Base-by-base conservation (phyloP, 2,329 filamentous ascomycete species). In the Pestalotiopsis sp. region DNA sequence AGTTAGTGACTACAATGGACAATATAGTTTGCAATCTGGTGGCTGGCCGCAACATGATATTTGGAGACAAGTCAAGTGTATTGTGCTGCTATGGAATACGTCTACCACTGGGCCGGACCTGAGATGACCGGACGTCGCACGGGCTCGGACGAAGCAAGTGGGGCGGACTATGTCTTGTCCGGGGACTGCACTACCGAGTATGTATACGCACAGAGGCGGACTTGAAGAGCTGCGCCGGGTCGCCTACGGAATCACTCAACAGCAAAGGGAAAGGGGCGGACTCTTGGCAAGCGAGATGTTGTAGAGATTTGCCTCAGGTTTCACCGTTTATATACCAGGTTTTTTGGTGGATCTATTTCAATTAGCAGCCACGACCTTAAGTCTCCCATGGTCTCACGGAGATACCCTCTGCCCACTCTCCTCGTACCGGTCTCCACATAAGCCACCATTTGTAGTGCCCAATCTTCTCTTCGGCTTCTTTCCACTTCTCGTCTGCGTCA, bases 381-480 rank as follows among this genome's bases (percentile, higher is more conserved):
- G 31, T 59, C 57, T 59, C 57, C 57, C 23, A 59, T 2, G 57
- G 57, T 27, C 25, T 31, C 1, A 13, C 17, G 27, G 57, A 23
- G 13, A 20, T 11, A 14, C 57, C 57, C 3, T 72, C 70, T 65
- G 69, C 68, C 13, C 70, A 68, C 3, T 68, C 67, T 2, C 69
- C 71, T 5, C 69, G 68, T 64, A 67, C 68, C 3, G 70, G 67
- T 52, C 69, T 69, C 69, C 70, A 69, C 73, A 75, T 75, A n/a
- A 72, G 66, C 66, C 67, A 73, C n/a, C 68, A 75, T 3, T 70
- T 73, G n/a, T 72, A 73, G 1, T 79, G 79, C 0, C 80, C 77
- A 23, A 84, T 80, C 71, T 83, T 80, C 1, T 81, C 75, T 52
- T 85, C 82, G 0, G 71, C 52, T 38, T 73, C 70, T 52, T 72